Evolutionary conservation across 2,329 filamentous ascomycete genomes (phyloP).

Genomic region (Cucurbitaria berberidis): DNA sequence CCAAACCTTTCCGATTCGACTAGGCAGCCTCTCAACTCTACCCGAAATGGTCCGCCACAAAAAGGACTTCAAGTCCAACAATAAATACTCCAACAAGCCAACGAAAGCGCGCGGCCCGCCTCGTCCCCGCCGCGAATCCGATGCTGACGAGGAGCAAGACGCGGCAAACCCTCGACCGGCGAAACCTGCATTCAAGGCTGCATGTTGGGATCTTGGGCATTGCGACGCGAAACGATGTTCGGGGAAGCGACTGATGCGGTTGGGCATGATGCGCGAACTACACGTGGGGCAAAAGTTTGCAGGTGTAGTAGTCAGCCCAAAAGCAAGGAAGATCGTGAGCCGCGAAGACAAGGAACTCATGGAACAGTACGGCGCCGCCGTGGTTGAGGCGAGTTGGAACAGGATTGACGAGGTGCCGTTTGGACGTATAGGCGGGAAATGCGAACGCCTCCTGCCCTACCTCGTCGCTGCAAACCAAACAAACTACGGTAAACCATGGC

Average conservation of each 20-base stretch:
- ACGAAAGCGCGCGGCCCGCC: slow-evolving; percentile 63
- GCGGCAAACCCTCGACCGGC: slow-evolving; percentile 38
- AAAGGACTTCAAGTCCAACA: slow-evolving; percentile 80
- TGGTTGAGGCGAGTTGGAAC: slow-evolving; percentile 98
- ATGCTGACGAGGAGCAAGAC: slow-evolving; percentile 29
- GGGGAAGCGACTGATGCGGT: slow-evolving; percentile 89
- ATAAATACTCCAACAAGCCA: slow-evolving; percentile 67
- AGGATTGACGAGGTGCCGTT: slow-evolving; percentile 90
- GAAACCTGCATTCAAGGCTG: slow-evolving; percentile 79
- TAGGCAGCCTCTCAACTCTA: neutral
- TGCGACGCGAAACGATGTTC: slow-evolving; percentile 97
- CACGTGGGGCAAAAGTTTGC: slow-evolving; percentile 89
- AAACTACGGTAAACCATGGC: slow-evolving; percentile 96
- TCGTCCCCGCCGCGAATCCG: slow-evolving; percentile 42
- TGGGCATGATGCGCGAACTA: slow-evolving; percentile 92
- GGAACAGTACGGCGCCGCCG: slow-evolving; percentile 88
- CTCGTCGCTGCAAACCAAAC: slow-evolving; percentile 95
- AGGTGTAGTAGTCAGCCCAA: slow-evolving; percentile 93
- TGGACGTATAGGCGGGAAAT: slow-evolving; percentile 88
- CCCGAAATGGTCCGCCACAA: slow-evolving; percentile 87
- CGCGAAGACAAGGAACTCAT: slow-evolving; percentile 82
- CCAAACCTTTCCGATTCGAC: neutral
- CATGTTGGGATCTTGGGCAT: slow-evolving; percentile 97
- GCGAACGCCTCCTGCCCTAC: slow-evolving; percentile 83
- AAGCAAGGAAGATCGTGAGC: slow-evolving; percentile 84